Evolutionary conservation across 306 rosid genomes (phyloP).

Genomic region (Vigna nakashimae): DNA sequence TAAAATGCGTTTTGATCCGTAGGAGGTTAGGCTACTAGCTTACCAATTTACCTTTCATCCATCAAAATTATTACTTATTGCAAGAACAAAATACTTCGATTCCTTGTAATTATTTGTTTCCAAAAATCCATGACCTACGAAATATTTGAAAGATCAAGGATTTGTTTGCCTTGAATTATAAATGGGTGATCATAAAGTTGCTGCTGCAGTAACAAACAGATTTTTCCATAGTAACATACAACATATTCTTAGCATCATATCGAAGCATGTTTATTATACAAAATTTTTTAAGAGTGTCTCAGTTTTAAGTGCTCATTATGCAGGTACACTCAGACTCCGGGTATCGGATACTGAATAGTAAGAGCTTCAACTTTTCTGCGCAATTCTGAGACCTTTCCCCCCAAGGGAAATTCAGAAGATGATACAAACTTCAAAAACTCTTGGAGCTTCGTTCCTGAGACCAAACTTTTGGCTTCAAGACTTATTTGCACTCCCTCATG

Average conservation of each 20-base stretch:
- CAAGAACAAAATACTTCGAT: neutral
- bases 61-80: conserved; percentile 7
- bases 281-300: conserved; percentile 34
- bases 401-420: conserved; percentile 69
- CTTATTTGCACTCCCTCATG: conserved; percentile 87
- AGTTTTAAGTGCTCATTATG: conserved; percentile 19
- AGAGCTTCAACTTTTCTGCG: conserved; percentile 81
- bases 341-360: conserved; percentile 77
- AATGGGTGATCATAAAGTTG: conserved; percentile 6
- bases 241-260: conserved; percentile 9
- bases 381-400: conserved; percentile 60
- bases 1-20: neutral
- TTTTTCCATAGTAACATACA: conserved; percentile 1
- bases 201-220: neutral
- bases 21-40: neutral
- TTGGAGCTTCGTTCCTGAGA: conserved; percentile 81
- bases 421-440: conserved; percentile 73
- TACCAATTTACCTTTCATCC: neutral
- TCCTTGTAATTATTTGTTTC: neutral
- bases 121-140: neutral
- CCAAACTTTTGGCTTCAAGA: conserved; percentile 67
- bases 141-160: conserved; percentile 10
- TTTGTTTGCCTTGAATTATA: neutral
- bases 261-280: conserved; percentile 29
- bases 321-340: conserved; percentile 65